Evolutionary conservation across 176 grass and related monocot species (phyloP).

Genomic region (Cenchrus fungigraminus): DNA sequence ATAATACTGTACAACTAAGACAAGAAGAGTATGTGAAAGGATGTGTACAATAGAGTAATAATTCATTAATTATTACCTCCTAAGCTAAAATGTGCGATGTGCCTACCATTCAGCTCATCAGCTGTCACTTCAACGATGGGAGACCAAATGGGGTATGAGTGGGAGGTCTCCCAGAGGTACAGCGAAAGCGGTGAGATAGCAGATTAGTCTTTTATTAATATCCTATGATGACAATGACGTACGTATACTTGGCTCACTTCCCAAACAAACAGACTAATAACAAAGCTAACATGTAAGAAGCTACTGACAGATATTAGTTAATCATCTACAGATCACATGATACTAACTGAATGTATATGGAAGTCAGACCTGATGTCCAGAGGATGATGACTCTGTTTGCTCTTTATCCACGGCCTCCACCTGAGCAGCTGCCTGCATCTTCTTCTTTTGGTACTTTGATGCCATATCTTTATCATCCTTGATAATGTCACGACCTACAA

Average conservation of each 20-base stretch:
- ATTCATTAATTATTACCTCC: neutral
- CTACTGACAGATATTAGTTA: neutral
- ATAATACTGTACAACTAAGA: neutral
- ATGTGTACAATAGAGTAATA: neutral
- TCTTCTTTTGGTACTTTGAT: neutral
- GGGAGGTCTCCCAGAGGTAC: neutral
- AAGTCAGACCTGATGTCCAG: neutral
- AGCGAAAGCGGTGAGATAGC: neutral
- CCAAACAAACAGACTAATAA: neutral
- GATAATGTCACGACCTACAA: neutral
- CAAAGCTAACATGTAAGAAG: neutral
- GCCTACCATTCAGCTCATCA: neutral
- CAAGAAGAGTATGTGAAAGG: neutral
- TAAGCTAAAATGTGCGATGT: neutral
- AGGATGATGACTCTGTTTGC: neutral
- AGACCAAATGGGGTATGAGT: neutral
- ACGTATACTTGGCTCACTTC: neutral
- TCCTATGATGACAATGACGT: neutral
- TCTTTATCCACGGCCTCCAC: neutral
- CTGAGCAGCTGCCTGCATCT: neutral
- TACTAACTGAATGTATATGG: neutral
- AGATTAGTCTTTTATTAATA: neutral
- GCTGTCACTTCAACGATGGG: neutral
- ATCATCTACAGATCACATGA: neutral
- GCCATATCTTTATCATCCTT: neutral